Evolutionary conservation across 495 filamentous ascomycete genomes (phyloP).

Genomic region (Tuber indicum): DNA sequence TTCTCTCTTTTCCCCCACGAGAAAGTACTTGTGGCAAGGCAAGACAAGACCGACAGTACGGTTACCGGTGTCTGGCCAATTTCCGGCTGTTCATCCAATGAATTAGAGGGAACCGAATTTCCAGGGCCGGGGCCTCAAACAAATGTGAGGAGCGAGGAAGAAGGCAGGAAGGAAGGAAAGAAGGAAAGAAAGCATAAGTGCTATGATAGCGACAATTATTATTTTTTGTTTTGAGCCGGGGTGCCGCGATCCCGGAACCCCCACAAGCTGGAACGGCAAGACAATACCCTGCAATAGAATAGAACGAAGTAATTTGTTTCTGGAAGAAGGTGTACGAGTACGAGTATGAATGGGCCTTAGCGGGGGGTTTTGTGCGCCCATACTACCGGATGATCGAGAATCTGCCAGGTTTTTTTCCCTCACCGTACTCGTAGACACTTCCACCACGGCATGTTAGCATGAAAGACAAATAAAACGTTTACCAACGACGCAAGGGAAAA

Average conservation of each 20-base stretch:
- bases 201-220: background rate
- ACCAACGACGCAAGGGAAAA: background rate
- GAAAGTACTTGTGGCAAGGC: background rate
- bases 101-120: background rate
- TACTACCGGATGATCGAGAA: background rate
- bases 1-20: background rate
- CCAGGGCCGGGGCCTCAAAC: background rate
- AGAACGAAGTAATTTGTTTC: conserved; percentile 3
- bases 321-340: background rate
- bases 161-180: background rate
- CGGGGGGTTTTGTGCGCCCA: background rate
- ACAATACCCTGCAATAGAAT: background rate
- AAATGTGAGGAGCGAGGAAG: background rate
- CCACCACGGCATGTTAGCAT: background rate
- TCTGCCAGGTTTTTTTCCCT: background rate
- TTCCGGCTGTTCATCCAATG: background rate
- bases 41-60: background rate
- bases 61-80: background rate
- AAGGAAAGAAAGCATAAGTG: background rate
- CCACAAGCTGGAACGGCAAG: background rate
- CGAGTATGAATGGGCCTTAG: background rate
- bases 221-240: background rate
- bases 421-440: background rate
- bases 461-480: background rate
- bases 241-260: background rate